Evolutionary conservation across 2,329 filamentous ascomycete species (phyloP).

Genomic region (Acrocalymma vagum): DNA sequence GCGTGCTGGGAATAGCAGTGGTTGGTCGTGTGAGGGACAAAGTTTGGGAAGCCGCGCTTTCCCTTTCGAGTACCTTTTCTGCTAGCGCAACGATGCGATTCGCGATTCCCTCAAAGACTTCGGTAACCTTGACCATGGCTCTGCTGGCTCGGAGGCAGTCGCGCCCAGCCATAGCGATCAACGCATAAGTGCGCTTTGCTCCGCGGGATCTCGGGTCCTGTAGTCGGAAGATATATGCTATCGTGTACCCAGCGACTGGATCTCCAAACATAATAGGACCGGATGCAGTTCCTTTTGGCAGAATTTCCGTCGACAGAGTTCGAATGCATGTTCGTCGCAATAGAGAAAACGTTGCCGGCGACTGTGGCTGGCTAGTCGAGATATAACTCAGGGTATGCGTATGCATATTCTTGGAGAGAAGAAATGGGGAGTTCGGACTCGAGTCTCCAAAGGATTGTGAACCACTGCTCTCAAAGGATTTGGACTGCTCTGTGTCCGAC

Average conservation of each 20-base stretch:
- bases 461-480: slow-evolving; percentile 42
- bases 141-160: slow-evolving; percentile 61
- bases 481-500: slow-evolving; percentile 49
- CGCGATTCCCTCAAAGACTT: slow-evolving; percentile 62
- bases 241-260: slow-evolving; percentile 63
- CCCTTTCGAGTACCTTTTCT: slow-evolving; percentile 48
- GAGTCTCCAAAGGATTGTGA: slow-evolving; percentile 42
- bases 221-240: slow-evolving; percentile 67
- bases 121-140: slow-evolving; percentile 50
- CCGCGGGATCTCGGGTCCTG: slow-evolving; percentile 66
- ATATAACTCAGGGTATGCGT: slow-evolving; percentile 66
- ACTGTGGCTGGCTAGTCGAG: slow-evolving; percentile 64
- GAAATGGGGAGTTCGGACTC: slow-evolving; percentile 52
- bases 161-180: slow-evolving; percentile 64
- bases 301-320: slow-evolving; percentile 64
- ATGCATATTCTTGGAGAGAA: slow-evolving; percentile 53
- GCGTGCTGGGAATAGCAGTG: slow-evolving; percentile 38
- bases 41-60: slow-evolving; percentile 35
- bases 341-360: slow-evolving; percentile 62
- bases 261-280: slow-evolving; percentile 68
- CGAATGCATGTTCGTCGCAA: slow-evolving; percentile 66
- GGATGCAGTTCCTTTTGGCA: slow-evolving; percentile 64
- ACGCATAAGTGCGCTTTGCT: slow-evolving; percentile 64
- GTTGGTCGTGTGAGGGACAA: slow-evolving; percentile 29
- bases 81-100: slow-evolving; percentile 58